These are phyloP conservation scores for Metroxylon sagu DNA, from an alignment of 176 grass and related monocot species.

Conservation along the genomic window DNA sequence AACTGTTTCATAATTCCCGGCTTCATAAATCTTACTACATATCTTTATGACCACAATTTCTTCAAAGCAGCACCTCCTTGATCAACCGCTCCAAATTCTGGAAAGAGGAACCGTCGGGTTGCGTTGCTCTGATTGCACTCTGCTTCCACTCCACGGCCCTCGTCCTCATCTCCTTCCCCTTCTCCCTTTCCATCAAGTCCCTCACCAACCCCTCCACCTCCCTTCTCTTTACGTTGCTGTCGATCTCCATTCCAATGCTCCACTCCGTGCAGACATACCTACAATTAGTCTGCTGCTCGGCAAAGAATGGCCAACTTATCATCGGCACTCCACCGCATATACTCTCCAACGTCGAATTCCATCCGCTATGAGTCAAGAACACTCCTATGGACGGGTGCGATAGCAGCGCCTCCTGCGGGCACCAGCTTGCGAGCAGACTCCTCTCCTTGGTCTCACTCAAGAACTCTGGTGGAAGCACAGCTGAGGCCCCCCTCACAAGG, in stretches of 20 bases:
- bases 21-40: too few relatives aligned
- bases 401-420: constrained; percentile 36
- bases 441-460: not conserved
- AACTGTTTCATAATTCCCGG: too few relatives aligned
- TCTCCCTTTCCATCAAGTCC: constrained; percentile 14
- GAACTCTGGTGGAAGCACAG: constrained; percentile 22
- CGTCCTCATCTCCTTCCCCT: constrained; percentile 8
- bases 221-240: not conserved
- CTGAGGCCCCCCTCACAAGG: constrained; percentile 23
- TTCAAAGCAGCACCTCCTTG: not conserved
- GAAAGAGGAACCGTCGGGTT: constrained; percentile 2
- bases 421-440: constrained; percentile 32
- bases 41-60: too few relatives aligned
- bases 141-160: constrained; percentile 14
- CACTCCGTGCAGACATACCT: constrained; percentile 39
- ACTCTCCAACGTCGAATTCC: constrained; percentile 11
- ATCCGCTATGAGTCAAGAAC: constrained; percentile 6
- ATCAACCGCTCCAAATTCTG: constrained; percentile 11
- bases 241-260: constrained; percentile 37
- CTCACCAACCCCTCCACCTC: constrained; percentile 5
- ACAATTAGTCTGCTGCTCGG: constrained; percentile 58
- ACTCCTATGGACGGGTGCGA: constrained; percentile 13
- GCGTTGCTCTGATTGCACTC: not conserved
- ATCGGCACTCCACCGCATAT: constrained; percentile 36
- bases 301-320: constrained; percentile 54